Base-by-base conservation (phyloP, 1,284 basidiomycete genomes). In the Volvariella surrecta region DNA sequence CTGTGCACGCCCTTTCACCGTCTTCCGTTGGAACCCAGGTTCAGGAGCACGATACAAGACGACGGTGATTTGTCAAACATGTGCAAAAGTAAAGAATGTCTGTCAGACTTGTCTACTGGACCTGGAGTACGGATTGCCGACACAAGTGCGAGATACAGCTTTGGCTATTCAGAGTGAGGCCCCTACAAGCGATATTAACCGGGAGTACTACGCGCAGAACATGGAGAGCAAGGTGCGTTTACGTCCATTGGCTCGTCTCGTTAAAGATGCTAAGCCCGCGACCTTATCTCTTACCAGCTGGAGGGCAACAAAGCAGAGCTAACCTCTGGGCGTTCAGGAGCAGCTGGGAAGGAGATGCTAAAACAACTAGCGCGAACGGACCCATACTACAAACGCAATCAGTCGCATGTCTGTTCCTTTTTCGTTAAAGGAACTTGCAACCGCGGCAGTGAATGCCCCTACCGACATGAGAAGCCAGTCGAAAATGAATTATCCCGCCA, bases 1-100 rank as follows among this genome's bases (percentile, higher is more conserved):
- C 48, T 99, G 96, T 58, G 90, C 91, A 10, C 79, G 94, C 37
- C 87, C 93, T 4, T 97, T 96, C 67, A 97, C 94, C 43, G 89
- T 98, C 52, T 99, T 99, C 65, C 84, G 93, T 38, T 99, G 96
- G 96, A 95, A 97, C 56, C 94, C 96, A 1, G 96, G 96, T 41
- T 69, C 78, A 11, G 95, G 93, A 34, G 87, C 83, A 59, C 82
- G 96, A 32, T 96, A 83, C 79, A 99, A 99, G 71, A 90, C 92
- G 54, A 99, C 96, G 3, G 95, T 98, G 50, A 85, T 99, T 52
- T 99, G 96, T 66, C 93, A 96, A 60, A 98, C 96, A 1, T 99
- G 96, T 56, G 90, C 95, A 31, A 99, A 97, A 71, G 86, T 97
- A 55, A 97, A 98, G 74, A 97, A 99, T 57, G 89, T 96, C 34